Conservation (phyloP, 768 basidiomycete genomes). For the Coprinopsis marcescibilis region DNA sequence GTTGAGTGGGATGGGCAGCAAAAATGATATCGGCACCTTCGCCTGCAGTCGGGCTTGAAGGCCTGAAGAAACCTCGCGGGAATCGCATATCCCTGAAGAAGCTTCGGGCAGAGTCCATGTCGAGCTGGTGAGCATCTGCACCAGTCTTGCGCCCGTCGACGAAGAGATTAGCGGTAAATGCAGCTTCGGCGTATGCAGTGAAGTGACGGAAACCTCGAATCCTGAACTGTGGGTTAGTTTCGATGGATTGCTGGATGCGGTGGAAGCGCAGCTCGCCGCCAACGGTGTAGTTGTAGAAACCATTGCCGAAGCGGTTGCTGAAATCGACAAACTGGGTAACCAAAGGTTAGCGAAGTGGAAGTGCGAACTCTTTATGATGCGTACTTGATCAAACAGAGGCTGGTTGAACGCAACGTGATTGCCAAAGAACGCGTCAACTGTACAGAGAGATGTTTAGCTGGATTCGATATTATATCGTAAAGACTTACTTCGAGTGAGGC, state of each 20-base stretch:
- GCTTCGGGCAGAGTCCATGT: slow-evolving; percentile 11
- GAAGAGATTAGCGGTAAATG: slow-evolving; percentile 13
- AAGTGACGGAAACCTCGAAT: slow-evolving; percentile 13
- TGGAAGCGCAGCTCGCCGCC: slow-evolving; percentile 13
- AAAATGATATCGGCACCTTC: slow-evolving; percentile 1
- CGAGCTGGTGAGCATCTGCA: slow-evolving; percentile 8
- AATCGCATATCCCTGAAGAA: slow-evolving; percentile 15
- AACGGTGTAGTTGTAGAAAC: slow-evolving; percentile 15
- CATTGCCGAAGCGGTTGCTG: slow-evolving; percentile 15
- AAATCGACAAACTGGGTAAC: slow-evolving; percentile 11
- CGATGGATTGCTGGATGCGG: slow-evolving; percentile 14
- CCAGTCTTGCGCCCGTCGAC: slow-evolving; percentile 14
- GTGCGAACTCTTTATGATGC: not conserved
- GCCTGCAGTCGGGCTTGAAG: slow-evolving; percentile 3
- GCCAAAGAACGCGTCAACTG: slow-evolving; percentile 14
- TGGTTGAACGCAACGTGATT: slow-evolving; percentile 19
- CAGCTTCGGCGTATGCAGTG: slow-evolving; percentile 14
- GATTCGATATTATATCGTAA: too few relatives aligned
- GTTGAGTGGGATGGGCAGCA: slow-evolving; percentile 10
- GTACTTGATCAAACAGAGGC: slow-evolving; percentile 17
- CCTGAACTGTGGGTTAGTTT: slow-evolving; percentile 15
- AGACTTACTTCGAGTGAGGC: slow-evolving; percentile 9
- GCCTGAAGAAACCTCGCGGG: slow-evolving; percentile 15
- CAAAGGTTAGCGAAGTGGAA: not conserved
- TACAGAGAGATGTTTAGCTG: too few relatives aligned